phyloP scores from a whole-genome alignment of 2,329 filamentous ascomycete genomes.

The Diaporthe ilicicola region DNA sequence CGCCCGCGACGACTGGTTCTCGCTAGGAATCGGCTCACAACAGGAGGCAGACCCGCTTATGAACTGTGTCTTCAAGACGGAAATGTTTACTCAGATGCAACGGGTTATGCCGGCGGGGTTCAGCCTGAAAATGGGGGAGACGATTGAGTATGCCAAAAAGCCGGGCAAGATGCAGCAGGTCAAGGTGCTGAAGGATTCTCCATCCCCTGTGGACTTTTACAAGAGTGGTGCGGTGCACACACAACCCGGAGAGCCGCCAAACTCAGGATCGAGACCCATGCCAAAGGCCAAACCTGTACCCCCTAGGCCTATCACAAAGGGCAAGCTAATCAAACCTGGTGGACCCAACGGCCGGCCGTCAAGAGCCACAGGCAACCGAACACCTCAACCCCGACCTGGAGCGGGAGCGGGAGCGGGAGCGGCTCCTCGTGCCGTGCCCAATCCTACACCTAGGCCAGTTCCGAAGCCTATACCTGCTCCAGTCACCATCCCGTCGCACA shows the following conservation, averaged over 20 bases:
- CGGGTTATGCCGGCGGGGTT: conserved; percentile 81
- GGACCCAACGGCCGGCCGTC: conserved; percentile 85
- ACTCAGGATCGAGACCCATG: conserved; percentile 82
- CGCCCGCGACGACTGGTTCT: conserved; percentile 95
- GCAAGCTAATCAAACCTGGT: conserved; percentile 90
- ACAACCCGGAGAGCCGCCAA: conserved; percentile 81
- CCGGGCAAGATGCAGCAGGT: conserved; percentile 89
- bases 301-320: conserved; percentile 89
- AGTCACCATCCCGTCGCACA: conserved; percentile 57
- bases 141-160: conserved; percentile 97
- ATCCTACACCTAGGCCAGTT: conserved; percentile 32
- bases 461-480: conserved; percentile 40
- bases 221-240: conserved; percentile 95
- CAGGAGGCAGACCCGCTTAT: conserved; percentile 94
- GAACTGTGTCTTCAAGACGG: conserved; percentile 94
- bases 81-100: conserved; percentile 93
- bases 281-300: conserved; percentile 88
- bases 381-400: conserved; percentile 53
- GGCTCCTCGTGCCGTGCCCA: conserved; percentile 38
- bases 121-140: conserved; percentile 82
- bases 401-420: conserved; percentile 44
- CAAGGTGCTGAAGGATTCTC: conserved; percentile 89
- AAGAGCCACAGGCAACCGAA: conserved; percentile 66
- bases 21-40: conserved; percentile 85
- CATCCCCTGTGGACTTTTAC: conserved; percentile 81